These are phyloP conservation scores for Lepidium africanum DNA, from an alignment of 345 rosid species.

Conservation along the genomic window DNA sequence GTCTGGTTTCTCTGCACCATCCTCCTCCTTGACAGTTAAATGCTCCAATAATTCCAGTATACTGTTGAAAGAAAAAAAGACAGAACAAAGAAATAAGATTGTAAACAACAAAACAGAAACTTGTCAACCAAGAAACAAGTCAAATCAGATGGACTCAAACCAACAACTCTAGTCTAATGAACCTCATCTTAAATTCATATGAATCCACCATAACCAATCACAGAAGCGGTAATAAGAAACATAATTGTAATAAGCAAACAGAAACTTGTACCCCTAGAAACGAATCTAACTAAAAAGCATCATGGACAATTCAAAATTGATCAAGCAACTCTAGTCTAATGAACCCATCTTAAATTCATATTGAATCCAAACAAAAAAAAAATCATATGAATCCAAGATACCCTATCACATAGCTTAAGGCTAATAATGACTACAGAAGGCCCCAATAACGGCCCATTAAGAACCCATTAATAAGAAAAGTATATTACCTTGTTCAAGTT, in stretches of 20 bases:
- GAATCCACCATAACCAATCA: no score
- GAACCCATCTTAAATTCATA: not conserved
- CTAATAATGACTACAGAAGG: no score
- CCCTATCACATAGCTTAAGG: not conserved
- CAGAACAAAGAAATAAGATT: not conserved
- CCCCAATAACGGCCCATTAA: not conserved
- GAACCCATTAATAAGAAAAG: not conserved
- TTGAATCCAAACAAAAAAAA: no score
- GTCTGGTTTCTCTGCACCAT: slow-evolving; percentile 74
- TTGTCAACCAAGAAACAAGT: not conserved
- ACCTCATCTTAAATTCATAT: not conserved
- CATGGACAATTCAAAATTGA: not conserved
- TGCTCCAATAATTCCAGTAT: slow-evolving; percentile 71
- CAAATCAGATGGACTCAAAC: no score
- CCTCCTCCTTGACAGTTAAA: slow-evolving; percentile 99
- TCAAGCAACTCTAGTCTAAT: not conserved
- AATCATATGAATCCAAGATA: not conserved
- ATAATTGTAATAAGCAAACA: no score
- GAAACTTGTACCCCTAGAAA: no score
- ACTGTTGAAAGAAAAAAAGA: slow-evolving; percentile 32
- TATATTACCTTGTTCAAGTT: slow-evolving; percentile 74
- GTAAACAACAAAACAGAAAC: not conserved
- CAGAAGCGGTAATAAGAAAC: no score
- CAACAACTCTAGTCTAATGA: not conserved
- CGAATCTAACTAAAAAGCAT: no score